Percentiles rank a stretch among this genome's conserved stretches.
These are phyloP conservation scores for Cystobasidiaceae sp. DNA, from an alignment of 1,284 basidiomycete genomes.

Conservation along the genomic window DNA sequence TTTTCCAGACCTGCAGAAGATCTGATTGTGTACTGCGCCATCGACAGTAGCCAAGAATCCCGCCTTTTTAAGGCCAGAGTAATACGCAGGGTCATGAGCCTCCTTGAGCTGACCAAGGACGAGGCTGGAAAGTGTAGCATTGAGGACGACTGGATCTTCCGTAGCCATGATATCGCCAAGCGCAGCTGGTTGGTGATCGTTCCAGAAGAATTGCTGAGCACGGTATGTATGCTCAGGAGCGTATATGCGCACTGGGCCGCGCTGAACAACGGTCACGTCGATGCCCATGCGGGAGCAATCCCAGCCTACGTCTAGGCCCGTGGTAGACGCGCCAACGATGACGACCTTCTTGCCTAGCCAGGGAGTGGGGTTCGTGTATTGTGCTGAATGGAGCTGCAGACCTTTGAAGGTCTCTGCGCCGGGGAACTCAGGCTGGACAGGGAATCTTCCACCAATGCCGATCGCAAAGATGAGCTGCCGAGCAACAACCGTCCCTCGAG, in stretches of 20 bases:
- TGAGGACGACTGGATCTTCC: constrained; percentile 14
- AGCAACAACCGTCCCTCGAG: constrained; percentile 1
- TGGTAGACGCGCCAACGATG: constrained; percentile 20
- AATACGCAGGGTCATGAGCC: constrained; percentile 14
- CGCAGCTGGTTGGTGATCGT: not conserved
- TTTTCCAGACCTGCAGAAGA: constrained; percentile 19
- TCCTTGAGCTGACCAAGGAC: constrained; percentile 3
- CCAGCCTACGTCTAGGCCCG: constrained; percentile 9
- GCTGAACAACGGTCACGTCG: constrained; percentile 10
- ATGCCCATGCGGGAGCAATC: constrained; percentile 8
- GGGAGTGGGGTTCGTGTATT: not conserved
- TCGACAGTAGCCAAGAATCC: constrained; percentile 18
- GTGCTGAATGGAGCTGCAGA: not conserved
- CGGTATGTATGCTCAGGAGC: not conserved
- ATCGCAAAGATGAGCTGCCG: constrained; percentile 21
- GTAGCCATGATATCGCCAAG: constrained; percentile 19
- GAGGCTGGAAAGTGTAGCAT: not conserved
- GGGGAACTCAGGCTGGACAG: constrained; percentile 1
- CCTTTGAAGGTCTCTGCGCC: constrained; percentile 16
- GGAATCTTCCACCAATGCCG: constrained; percentile 6
- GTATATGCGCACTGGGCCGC: constrained; percentile 13
- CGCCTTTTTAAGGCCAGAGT: constrained; percentile 3
- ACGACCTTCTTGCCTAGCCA: constrained; percentile 22
- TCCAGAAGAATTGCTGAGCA: constrained; percentile 13
- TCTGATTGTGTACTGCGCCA: constrained; percentile 10